Evolutionary conservation across 2,329 filamentous ascomycete species (phyloP).

Genomic region (Aspergillus glaucus): DNA sequence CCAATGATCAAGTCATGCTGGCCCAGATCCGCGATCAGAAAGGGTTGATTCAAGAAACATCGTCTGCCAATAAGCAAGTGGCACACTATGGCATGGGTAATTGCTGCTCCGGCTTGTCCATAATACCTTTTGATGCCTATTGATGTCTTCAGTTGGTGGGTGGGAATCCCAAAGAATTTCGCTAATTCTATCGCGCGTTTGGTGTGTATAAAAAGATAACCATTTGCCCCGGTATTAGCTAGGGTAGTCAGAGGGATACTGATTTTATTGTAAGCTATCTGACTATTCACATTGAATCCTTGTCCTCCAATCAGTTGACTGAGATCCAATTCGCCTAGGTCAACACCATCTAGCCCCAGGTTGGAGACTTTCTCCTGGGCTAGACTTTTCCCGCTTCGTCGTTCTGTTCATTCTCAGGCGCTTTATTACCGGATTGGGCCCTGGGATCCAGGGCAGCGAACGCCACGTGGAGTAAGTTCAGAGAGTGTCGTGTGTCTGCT

Average conservation of each 20-base stretch:
- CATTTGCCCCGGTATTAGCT: neutral
- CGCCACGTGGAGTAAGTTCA: too few relatives aligned
- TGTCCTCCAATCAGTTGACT: neutral
- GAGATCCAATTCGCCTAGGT: neutral
- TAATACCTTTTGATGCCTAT: neutral
- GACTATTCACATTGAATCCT: neutral
- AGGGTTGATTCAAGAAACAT: neutral
- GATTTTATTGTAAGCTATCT: neutral
- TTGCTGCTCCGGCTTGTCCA: neutral
- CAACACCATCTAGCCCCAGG: neutral
- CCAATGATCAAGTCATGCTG: neutral
- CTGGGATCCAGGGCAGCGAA: too few relatives aligned
- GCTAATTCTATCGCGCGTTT: neutral
- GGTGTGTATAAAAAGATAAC: neutral
- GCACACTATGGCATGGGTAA: neutral
- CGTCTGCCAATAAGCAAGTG: neutral
- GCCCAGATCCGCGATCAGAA: neutral
- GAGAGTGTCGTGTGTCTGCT: too few relatives aligned
- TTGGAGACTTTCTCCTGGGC: neutral
- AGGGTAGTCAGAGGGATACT: neutral
- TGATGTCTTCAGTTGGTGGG: neutral
- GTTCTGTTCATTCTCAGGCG: neutral
- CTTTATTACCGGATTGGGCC: too few relatives aligned
- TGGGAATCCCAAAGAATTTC: neutral
- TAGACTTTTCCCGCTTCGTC: neutral